These are phyloP conservation scores for Gyrodon lividus DNA, from an alignment of 768 basidiomycete species.

Conservation along the genomic window DNA sequence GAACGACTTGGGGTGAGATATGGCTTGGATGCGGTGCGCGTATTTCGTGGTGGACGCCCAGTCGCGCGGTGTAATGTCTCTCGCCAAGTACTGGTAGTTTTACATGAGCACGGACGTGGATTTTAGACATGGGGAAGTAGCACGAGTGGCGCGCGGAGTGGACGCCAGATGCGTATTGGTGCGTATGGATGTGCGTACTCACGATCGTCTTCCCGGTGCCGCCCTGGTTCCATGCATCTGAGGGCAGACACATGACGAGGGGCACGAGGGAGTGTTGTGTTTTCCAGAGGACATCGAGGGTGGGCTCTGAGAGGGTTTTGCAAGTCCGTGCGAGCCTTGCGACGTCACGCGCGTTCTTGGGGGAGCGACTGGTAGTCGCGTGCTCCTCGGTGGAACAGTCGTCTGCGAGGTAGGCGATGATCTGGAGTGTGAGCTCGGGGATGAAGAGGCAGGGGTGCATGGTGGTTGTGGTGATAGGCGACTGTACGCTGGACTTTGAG, in stretches of 20 bases:
- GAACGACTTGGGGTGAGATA: constrained; percentile 25
- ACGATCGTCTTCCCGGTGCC: constrained; percentile 22
- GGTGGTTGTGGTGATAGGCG: background rate
- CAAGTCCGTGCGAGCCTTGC: constrained; percentile 31
- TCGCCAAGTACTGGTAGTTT: constrained; percentile 22
- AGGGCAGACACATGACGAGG: constrained; percentile 28
- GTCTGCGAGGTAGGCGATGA: constrained; percentile 24
- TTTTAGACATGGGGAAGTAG: background rate
- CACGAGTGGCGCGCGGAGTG: background rate
- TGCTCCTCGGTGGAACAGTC: constrained; percentile 14
- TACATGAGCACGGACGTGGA: background rate
- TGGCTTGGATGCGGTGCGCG: constrained; percentile 21
- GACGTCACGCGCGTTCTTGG: constrained; percentile 21
- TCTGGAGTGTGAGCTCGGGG: constrained; percentile 24
- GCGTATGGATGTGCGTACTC: constrained; percentile 3
- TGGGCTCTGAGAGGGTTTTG: constrained; percentile 25
- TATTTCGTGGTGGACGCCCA: constrained; percentile 26
- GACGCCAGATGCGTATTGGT: background rate
- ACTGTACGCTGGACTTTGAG: no score
- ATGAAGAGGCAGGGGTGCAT: constrained; percentile 34
- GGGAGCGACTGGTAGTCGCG: constrained; percentile 11
- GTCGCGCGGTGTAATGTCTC: constrained; percentile 17
- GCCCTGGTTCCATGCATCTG: constrained; percentile 23
- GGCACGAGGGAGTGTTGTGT: constrained; percentile 30
- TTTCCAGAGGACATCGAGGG: constrained; percentile 32